phyloP scores from a whole-genome alignment of 2,329 filamentous ascomycete species.

The Calonectria pseudoreteaudii region DNA sequence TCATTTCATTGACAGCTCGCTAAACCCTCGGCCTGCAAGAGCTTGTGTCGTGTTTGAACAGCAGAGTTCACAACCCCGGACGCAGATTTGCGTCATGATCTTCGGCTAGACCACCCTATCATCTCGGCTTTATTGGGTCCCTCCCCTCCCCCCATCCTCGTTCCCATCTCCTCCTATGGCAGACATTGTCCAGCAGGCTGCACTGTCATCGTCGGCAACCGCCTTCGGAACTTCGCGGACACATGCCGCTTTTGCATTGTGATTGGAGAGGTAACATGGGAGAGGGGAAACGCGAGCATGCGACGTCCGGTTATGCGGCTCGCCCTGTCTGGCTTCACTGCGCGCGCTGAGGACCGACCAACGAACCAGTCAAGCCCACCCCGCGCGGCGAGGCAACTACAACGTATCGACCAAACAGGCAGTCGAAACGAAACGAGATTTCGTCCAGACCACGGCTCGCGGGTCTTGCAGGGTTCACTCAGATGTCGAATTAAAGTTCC shows the following conservation, averaged over 20 bases:
- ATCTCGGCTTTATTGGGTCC: constrained; percentile 12
- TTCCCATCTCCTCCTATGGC: not conserved
- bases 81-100: constrained; percentile 19
- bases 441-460: not conserved
- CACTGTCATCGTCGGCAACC: constrained; percentile 8
- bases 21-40: constrained; percentile 13
- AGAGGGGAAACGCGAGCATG: constrained; percentile 2
- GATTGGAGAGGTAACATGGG: not conserved
- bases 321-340: not conserved
- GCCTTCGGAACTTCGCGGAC: constrained; percentile 20
- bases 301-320: constrained; percentile 17
- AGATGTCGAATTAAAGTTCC: constrained; percentile 36
- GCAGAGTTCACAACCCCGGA: constrained; percentile 21
- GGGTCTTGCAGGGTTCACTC: not conserved
- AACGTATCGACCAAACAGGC: not conserved
- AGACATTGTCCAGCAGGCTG: constrained; percentile 2
- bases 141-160: not conserved
- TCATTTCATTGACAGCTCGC: constrained; percentile 10
- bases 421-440: constrained; percentile 6
- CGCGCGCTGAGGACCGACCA: not conserved
- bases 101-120: constrained; percentile 19
- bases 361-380: not conserved
- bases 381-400: not conserved
- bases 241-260: not conserved
- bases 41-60: constrained; percentile 6